Conservation (phyloP, 306 rosid species). For the Coriaria nepalensis region DNA sequence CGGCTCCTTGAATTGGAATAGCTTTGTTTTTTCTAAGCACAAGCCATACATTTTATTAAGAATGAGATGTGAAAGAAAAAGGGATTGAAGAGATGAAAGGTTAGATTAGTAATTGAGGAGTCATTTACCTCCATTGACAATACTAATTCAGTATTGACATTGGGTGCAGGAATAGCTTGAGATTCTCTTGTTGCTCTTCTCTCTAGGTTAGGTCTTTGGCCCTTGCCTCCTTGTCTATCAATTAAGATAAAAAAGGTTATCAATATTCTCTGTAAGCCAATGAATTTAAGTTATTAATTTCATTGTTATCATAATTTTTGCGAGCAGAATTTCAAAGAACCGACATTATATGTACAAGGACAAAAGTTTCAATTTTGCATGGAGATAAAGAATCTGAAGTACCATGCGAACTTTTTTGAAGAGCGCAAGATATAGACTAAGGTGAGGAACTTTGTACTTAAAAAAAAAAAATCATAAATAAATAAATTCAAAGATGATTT, state of each 20-base stretch:
- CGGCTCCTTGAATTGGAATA: conserved; percentile 64
- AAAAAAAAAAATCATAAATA: background rate
- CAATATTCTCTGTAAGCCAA: background rate
- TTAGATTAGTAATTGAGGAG: background rate
- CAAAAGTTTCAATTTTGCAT: background rate
- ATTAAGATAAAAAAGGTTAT: conserved; percentile 13
- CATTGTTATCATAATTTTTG: background rate
- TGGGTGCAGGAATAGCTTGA: conserved; percentile 92
- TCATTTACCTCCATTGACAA: conserved; percentile 74
- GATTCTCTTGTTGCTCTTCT: conserved; percentile 71
- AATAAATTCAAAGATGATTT: background rate
- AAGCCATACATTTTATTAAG: background rate
- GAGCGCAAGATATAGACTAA: too few species aligned
- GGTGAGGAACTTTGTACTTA: conserved; percentile 4
- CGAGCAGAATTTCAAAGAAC: background rate
- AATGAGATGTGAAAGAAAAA: background rate
- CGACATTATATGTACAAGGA: background rate
- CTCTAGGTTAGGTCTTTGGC: conserved; percentile 60
- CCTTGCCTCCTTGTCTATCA: conserved; percentile 86
- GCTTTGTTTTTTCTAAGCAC: conserved; percentile 67
- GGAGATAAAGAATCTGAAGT: too few species aligned
- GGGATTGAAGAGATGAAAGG: background rate
- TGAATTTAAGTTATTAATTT: too few species aligned
- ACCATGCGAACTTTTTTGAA: too few species aligned
- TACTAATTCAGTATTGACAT: conserved; percentile 91